These are phyloP conservation scores for Entomortierella beljakovae DNA, from an alignment of 192 early-diverging fungal species.

Conservation along the genomic window DNA sequence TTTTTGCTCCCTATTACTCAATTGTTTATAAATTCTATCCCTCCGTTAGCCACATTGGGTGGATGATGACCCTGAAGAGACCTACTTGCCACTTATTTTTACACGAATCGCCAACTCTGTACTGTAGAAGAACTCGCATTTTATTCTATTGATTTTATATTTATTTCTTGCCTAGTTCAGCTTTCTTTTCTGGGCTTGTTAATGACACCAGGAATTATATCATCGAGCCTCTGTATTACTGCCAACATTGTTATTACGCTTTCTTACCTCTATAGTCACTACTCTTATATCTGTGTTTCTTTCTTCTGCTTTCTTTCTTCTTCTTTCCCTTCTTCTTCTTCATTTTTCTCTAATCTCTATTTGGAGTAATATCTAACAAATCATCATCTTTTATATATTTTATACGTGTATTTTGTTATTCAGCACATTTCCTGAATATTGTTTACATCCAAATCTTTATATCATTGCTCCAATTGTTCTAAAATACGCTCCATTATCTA, in stretches of 20 bases:
- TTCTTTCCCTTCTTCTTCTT: neutral
- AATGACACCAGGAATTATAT: neutral
- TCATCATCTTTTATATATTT: neutral
- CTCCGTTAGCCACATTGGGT: neutral
- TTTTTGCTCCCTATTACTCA: neutral
- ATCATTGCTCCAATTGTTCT: neutral
- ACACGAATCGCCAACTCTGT: neutral
- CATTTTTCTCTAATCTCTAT: neutral
- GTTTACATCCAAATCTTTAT: neutral
- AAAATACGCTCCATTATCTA: neutral
- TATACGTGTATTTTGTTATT: neutral
- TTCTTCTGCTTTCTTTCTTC: neutral
- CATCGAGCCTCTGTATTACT: too few species aligned
- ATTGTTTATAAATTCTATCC: neutral
- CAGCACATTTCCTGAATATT: too few species aligned
- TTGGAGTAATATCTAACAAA: neutral
- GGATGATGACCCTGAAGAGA: neutral
- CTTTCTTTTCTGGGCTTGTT: constrained; percentile 2
- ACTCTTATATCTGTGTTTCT: neutral
- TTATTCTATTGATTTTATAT: neutral
- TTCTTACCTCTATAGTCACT: neutral
- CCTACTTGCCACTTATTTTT: neutral
- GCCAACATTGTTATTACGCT: too few species aligned
- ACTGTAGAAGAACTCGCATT: neutral
- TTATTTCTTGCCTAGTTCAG: neutral